Percentiles rank a stretch among this genome's conserved stretches.
Evolutionary conservation across 2,329 filamentous ascomycete species (phyloP).

Genomic region (Tolypocladium ovalisporum): DNA sequence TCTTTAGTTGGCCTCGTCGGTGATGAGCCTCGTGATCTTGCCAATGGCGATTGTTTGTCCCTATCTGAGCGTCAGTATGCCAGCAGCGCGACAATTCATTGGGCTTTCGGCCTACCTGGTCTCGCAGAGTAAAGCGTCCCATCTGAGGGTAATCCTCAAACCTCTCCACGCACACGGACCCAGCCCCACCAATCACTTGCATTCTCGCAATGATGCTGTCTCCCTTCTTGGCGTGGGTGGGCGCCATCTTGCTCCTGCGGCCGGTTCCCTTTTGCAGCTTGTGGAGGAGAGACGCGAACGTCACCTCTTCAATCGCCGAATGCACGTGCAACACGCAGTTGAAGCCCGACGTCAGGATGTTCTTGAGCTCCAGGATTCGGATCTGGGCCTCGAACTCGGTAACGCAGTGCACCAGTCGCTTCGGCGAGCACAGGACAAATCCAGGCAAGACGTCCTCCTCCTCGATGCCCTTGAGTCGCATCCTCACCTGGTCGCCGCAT

Average conservation of each 20-base stretch:
- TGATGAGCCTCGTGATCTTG: constrained; percentile 87
- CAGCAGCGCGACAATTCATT: not conserved
- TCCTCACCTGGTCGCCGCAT: constrained; percentile 88
- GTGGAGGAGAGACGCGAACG: constrained; percentile 77
- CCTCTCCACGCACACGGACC: constrained; percentile 81
- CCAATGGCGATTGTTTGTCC: constrained; percentile 99
- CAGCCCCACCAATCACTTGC: constrained; percentile 75
- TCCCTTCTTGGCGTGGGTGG: constrained; percentile 76
- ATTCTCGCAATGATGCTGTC: constrained; percentile 85
- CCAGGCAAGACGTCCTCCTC: constrained; percentile 95
- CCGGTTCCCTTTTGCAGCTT: constrained; percentile 92
- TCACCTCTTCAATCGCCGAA: constrained; percentile 94
- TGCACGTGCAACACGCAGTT: constrained; percentile 98
- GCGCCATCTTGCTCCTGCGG: constrained; percentile 85
- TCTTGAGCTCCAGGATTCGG: constrained; percentile 87
- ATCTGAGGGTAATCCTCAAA: constrained; percentile 96
- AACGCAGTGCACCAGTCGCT: constrained; percentile 87
- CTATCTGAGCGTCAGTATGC: constrained; percentile 30
- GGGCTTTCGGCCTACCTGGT: constrained; percentile 50
- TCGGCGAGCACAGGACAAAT: constrained; percentile 91
- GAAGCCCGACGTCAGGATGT: constrained; percentile 86
- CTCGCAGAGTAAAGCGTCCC: constrained; percentile 80
- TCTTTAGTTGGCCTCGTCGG: constrained; percentile 12
- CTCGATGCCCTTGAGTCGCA: constrained; percentile 88
- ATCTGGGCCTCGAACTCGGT: constrained; percentile 91